phyloP scores from a whole-genome alignment of 169 alveolate genomes.

The Eimeria sp. region DNA sequence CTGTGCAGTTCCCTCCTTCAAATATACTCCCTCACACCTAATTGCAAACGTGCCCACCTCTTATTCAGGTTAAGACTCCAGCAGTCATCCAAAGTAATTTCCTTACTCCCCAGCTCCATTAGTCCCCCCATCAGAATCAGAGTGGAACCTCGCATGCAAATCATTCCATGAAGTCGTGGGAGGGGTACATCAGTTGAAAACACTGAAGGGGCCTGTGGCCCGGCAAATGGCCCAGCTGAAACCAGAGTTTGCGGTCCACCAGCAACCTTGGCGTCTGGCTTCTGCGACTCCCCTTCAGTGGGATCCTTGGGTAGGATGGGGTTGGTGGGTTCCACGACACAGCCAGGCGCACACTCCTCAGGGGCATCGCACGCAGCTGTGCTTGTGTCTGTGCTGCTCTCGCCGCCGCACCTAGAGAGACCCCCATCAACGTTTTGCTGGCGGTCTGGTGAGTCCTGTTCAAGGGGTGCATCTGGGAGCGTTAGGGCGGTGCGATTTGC shows the following conservation, averaged over 20 bases:
- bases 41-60: constrained; percentile 73
- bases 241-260: background rate
- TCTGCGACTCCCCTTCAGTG: background rate
- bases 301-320: background rate
- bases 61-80: constrained; percentile 90
- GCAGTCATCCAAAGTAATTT: constrained; percentile 89
- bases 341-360: background rate
- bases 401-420: background rate
- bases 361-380: background rate
- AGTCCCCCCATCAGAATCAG: constrained; percentile 89
- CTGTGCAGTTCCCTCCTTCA: background rate
- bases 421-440: background rate
- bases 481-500: background rate
- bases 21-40: background rate
- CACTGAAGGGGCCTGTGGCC: background rate
- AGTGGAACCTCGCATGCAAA: constrained; percentile 85
- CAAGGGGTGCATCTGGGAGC: background rate
- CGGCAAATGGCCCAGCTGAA: constrained; percentile 11
- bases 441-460: background rate
- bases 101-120: constrained; percentile 88
- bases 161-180: constrained; percentile 88
- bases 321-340: background rate
- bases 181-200: constrained; percentile 82
- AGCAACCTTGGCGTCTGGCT: background rate
- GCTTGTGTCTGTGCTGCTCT: constrained; percentile 45